A percentile compares a stretch with the other conserved stretches of the same genome.
Conservation (phyloP, 345 rosid genomes). For the Hypericum androsaemum region DNA sequence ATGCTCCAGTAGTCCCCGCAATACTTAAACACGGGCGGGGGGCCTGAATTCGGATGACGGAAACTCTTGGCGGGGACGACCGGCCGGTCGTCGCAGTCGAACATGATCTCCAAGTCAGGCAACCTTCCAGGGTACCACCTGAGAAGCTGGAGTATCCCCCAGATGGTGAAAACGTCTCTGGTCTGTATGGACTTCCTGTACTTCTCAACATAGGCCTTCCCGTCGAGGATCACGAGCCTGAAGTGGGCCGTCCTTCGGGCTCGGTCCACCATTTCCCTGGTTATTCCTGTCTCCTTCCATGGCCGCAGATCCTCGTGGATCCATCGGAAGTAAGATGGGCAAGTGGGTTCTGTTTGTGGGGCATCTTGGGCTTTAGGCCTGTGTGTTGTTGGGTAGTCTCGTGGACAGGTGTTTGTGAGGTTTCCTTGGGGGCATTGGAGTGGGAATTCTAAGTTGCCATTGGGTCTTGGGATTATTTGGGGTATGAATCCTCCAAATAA, state of each 20-base stretch:
- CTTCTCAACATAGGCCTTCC: conserved; percentile 49
- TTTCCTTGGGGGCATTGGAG: conserved; percentile 4
- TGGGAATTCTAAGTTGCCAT: neutral
- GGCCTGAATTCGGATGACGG: conserved; percentile 14
- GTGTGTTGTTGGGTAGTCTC: neutral
- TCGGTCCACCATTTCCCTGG: conserved; percentile 42
- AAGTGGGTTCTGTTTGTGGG: conserved; percentile 6
- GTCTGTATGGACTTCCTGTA: conserved; percentile 40
- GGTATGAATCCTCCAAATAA: too few species aligned
- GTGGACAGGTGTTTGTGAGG: too few species aligned
- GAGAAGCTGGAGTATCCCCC: conserved; percentile 76
- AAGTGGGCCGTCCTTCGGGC: conserved; percentile 49
- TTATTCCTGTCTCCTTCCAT: conserved; percentile 55
- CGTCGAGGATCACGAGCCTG: conserved; percentile 42
- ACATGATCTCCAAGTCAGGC: conserved; percentile 68
- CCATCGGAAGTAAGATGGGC: conserved; percentile 68
- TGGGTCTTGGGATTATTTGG: too few species aligned
- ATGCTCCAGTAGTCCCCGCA: neutral
- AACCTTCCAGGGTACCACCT: conserved; percentile 56
- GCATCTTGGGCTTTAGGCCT: neutral
- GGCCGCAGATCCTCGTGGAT: conserved; percentile 70
- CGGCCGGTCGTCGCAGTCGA: conserved; percentile 49
- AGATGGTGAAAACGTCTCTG: conserved; percentile 42
- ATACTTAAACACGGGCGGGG: neutral
- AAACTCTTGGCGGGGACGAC: conserved; percentile 28